These are phyloP conservation scores for Zasmidium angulare DNA, from an alignment of 2,329 filamentous ascomycete genomes.

Conservation along the genomic window DNA sequence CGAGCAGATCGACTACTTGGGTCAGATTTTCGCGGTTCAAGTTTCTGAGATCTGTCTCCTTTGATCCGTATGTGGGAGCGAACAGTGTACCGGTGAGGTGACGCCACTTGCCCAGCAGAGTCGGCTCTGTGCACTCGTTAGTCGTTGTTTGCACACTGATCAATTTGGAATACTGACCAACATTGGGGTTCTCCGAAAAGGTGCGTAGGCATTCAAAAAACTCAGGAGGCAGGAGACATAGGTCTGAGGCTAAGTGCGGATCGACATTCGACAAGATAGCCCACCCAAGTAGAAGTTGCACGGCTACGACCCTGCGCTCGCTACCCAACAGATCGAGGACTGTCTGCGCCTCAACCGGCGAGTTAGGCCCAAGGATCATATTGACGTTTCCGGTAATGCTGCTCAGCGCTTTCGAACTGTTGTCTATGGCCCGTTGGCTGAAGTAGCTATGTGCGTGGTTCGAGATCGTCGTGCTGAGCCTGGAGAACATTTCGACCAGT, in stretches of 20 bases:
- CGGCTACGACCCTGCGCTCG: neutral
- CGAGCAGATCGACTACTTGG: neutral
- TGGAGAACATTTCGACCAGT: neutral
- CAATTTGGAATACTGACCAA: neutral
- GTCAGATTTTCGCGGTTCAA: neutral
- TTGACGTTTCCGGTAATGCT: neutral
- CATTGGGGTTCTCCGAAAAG: neutral
- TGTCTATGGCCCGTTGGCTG: neutral
- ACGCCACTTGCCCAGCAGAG: constrained; percentile 34
- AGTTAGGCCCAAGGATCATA: neutral
- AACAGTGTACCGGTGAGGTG: constrained; percentile 33
- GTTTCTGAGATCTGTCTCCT: neutral
- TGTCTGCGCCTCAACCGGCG: neutral
- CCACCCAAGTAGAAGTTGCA: neutral
- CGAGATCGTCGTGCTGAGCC: neutral
- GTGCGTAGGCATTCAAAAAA: neutral
- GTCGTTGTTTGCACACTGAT: neutral
- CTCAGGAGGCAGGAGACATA: neutral
- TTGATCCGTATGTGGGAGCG: constrained; percentile 27
- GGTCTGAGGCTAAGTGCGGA: neutral
- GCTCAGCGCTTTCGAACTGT: neutral
- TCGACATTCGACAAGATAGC: neutral
- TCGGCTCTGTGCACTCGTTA: neutral
- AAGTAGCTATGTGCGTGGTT: constrained; percentile 1
- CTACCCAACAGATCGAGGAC: neutral